Evolutionary conservation across 1,284 basidiomycete species (phyloP).

Genomic region (Marasmius tenuissimus): DNA sequence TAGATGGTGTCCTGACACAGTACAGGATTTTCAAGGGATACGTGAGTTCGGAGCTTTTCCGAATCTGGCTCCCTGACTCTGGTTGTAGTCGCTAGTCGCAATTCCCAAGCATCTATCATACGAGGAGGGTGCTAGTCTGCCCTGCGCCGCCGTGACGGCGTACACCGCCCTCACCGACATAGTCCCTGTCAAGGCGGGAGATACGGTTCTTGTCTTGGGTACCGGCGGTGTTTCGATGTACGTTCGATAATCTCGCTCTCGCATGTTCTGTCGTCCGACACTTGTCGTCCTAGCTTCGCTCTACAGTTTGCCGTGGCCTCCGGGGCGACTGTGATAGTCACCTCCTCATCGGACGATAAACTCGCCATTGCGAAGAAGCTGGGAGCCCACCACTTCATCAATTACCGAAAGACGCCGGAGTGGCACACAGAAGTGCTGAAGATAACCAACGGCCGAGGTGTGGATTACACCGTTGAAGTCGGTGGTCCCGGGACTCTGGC

Average conservation of each 20-base stretch:
- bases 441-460: conserved; percentile 52
- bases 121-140: conserved; percentile 50
- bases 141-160: conserved; percentile 25
- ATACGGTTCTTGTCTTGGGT: conserved; percentile 53
- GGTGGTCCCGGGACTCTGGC: conserved; percentile 52
- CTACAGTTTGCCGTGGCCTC: conserved; percentile 56
- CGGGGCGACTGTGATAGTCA: conserved; percentile 59
- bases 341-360: conserved; percentile 63
- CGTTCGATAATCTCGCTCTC: conserved; percentile 10
- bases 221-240: conserved; percentile 62
- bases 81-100: conserved; percentile 29
- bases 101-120: conserved; percentile 48
- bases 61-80: too few relatives aligned
- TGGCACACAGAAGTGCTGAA: conserved; percentile 56
- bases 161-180: conserved; percentile 48
- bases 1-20: conserved; percentile 56
- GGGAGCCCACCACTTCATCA: conserved; percentile 53
- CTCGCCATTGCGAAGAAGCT: conserved; percentile 44
- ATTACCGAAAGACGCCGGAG: conserved; percentile 54
- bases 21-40: conserved; percentile 47
- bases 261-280: not conserved
- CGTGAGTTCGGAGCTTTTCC: conserved; percentile 24
- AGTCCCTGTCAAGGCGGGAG: conserved; percentile 43
- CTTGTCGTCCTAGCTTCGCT: conserved; percentile 36
- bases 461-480: conserved; percentile 61